Evolutionary conservation across 1,284 basidiomycete species (phyloP).

Genomic region (Thelephora terrestris): DNA sequence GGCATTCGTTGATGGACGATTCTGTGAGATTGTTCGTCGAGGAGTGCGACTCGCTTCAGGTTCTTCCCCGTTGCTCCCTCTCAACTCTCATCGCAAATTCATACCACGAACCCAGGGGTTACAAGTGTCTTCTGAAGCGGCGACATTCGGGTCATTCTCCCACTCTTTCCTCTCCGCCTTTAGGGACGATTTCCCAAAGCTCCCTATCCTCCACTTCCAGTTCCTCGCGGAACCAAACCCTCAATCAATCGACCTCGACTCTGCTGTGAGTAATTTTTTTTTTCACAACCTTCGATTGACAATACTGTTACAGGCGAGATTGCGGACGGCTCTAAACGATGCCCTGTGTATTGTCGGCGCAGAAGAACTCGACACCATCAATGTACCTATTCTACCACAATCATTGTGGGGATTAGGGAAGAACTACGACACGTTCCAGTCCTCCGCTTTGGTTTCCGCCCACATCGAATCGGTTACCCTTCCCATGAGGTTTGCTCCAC

Average conservation of each 20-base stretch:
- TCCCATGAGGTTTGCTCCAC: constrained; percentile 42
- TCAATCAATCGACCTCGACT: constrained; percentile 25
- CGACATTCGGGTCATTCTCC: constrained; percentile 55
- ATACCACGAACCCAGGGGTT: constrained; percentile 38
- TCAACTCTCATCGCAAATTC: neutral
- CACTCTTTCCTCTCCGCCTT: constrained; percentile 44
- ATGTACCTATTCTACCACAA: constrained; percentile 45
- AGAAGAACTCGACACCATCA: constrained; percentile 42
- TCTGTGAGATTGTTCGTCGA: constrained; percentile 57
- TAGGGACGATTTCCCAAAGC: constrained; percentile 54
- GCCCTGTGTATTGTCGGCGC: constrained; percentile 45
- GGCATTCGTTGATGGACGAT: constrained; percentile 51
- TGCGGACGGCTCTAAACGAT: constrained; percentile 44
- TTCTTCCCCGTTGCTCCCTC: constrained; percentile 15
- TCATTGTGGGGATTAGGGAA: constrained; percentile 29
- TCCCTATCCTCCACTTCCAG: constrained; percentile 44
- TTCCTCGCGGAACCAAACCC: constrained; percentile 39
- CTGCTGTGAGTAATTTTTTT: constrained; percentile 27
- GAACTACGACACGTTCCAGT: constrained; percentile 37
- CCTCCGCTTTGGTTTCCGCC: constrained; percentile 57
- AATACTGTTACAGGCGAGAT: constrained; percentile 17
- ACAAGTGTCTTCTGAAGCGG: constrained; percentile 53
- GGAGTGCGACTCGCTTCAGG: constrained; percentile 67
- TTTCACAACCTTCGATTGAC: neutral
- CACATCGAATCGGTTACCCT: constrained; percentile 58